phyloP scores from a whole-genome alignment of 129 eudicot species.

The Daucus carota region DNA sequence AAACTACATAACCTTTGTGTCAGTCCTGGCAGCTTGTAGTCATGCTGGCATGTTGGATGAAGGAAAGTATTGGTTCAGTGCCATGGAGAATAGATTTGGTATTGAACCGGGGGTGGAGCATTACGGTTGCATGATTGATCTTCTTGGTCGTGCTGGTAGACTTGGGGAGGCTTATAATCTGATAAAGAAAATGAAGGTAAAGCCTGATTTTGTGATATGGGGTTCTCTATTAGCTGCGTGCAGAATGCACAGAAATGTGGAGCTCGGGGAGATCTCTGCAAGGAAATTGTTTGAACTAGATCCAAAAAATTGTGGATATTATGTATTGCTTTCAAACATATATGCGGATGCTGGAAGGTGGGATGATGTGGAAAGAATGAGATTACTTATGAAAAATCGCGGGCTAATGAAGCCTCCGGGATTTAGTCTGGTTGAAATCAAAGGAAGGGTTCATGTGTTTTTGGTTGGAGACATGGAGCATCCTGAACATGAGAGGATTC shows the following conservation, averaged over 20 bases:
- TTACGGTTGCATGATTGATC: constrained; percentile 47
- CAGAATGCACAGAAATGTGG: constrained; percentile 40
- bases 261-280: constrained; percentile 34
- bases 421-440: constrained; percentile 48
- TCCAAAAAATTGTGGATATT: constrained; percentile 51
- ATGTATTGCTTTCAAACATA: constrained; percentile 51
- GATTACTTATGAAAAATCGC: constrained; percentile 33
- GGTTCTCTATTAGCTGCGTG: constrained; percentile 45
- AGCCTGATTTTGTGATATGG: constrained; percentile 45
- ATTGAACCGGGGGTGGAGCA: constrained; percentile 35
- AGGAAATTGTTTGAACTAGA: constrained; percentile 45
- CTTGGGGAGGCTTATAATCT: constrained; percentile 31
- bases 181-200: constrained; percentile 30
- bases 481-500: constrained; percentile 40
- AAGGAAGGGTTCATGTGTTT: constrained; percentile 51
- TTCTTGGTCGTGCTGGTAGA: constrained; percentile 40
- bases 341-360: constrained; percentile 70
- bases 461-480: constrained; percentile 62
- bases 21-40: constrained; percentile 43
- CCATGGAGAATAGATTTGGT: constrained; percentile 30
- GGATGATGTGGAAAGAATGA: constrained; percentile 54
- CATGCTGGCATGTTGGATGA: constrained; percentile 40
- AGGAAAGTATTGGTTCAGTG: constrained; percentile 40
- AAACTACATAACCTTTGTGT: constrained; percentile 34
- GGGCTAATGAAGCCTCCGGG: constrained; percentile 53